phyloP scores from a whole-genome alignment of 306 rosid species.

The Begonia fuchsioides region DNA sequence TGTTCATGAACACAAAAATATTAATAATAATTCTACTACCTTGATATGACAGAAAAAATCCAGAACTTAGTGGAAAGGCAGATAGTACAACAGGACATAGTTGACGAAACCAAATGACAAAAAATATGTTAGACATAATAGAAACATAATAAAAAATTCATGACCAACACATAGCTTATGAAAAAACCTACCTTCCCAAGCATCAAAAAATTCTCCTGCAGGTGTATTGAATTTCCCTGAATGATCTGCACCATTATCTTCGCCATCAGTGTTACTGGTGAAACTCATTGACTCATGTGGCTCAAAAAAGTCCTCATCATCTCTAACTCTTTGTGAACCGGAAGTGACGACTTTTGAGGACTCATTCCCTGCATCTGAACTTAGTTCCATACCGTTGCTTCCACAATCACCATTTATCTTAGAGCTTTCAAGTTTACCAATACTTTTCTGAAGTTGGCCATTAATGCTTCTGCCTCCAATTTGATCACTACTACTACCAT shows the following conservation, averaged over 20 bases:
- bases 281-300: constrained; percentile 58
- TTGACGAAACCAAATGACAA: no score
- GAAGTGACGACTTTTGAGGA: constrained; percentile 11
- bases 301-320: constrained; percentile 64
- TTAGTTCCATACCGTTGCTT: constrained; percentile 20
- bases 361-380: constrained; percentile 15
- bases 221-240: constrained; percentile 26
- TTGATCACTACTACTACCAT: constrained; percentile 13
- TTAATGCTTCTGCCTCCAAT: constrained; percentile 9
- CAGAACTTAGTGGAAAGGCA: no score
- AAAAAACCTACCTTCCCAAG: constrained; percentile 62
- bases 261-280: constrained; percentile 62
- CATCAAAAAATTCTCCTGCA: constrained; percentile 65
- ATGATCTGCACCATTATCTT: constrained; percentile 42
- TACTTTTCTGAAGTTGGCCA: constrained; percentile 19
- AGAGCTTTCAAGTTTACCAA: constrained; percentile 10
- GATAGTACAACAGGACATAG: no score
- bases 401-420: constrained; percentile 1
- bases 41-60: no score
- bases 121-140: no score
- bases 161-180: no score
- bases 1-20: not conserved
- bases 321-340: constrained; percentile 36
- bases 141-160: not conserved
- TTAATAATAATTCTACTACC: not conserved